Evolutionary conservation across 1,284 basidiomycete genomes (phyloP).

Genomic region (Lignosus rhinocerotis): DNA sequence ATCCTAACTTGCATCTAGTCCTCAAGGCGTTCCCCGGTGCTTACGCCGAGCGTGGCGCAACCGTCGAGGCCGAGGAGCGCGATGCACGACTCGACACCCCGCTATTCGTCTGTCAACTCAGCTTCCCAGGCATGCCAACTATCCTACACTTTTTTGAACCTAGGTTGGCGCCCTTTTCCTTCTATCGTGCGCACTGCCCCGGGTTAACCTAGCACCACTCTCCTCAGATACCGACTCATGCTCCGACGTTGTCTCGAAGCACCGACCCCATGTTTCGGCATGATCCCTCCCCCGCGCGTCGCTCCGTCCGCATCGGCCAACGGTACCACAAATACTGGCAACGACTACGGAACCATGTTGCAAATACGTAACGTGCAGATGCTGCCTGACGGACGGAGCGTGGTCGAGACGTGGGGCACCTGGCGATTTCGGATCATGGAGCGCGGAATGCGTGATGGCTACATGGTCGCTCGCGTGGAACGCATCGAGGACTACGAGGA

Average conservation of each 20-base stretch:
- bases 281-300: conserved; percentile 73
- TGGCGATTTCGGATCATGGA: conserved; percentile 87
- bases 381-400: conserved; percentile 85
- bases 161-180: conserved; percentile 37
- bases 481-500: conserved; percentile 56
- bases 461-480: conserved; percentile 85
- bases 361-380: conserved; percentile 87
- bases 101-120: conserved; percentile 87
- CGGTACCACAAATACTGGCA: conserved; percentile 37
- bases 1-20: conserved; percentile 41
- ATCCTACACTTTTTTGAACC: conserved; percentile 93
- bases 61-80: conserved; percentile 75
- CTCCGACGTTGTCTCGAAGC: conserved; percentile 86
- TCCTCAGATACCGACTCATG: conserved; percentile 79
- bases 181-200: background rate
- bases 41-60: conserved; percentile 54
- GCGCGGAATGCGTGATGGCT: conserved; percentile 82
- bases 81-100: conserved; percentile 83
- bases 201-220: conserved; percentile 17
- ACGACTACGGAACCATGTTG: conserved; percentile 91
- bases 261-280: conserved; percentile 79
- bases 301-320: conserved; percentile 14
- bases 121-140: conserved; percentile 89
- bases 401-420: conserved; percentile 86
- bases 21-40: conserved; percentile 61